Conservation (phyloP, 2,329 filamentous ascomycete species). For the Clarireedia paspali region DNA sequence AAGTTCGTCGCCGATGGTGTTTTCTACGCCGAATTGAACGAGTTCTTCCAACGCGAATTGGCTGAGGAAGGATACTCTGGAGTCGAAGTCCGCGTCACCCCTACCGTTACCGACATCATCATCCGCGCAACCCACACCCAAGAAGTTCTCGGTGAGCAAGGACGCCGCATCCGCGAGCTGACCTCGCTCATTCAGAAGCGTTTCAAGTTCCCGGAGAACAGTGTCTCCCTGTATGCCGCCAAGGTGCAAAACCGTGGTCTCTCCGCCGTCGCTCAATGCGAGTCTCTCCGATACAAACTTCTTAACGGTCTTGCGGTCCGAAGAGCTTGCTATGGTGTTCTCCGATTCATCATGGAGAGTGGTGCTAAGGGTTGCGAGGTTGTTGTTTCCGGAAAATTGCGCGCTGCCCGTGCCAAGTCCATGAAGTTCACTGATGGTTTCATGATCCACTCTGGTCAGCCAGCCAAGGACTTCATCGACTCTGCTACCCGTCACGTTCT, state of each 20-base stretch:
- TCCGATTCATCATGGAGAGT: slow-evolving; percentile 99
- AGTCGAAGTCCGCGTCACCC: slow-evolving; percentile 99
- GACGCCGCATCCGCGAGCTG: slow-evolving; percentile 98
- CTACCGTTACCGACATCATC: slow-evolving; percentile 89
- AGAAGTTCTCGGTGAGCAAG: slow-evolving; percentile 99
- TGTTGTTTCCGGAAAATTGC: slow-evolving; percentile 97
- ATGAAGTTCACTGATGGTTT: slow-evolving; percentile 99
- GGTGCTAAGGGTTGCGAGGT: slow-evolving; percentile 99
- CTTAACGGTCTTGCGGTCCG: slow-evolving; percentile 98
- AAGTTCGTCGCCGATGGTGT: slow-evolving; percentile 98
- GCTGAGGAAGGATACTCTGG: slow-evolving; percentile 99
- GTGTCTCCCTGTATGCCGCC: slow-evolving; percentile 97
- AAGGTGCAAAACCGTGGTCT: slow-evolving; percentile 99
- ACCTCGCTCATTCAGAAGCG: slow-evolving; percentile 99
- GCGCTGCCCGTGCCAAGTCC: slow-evolving; percentile 97
- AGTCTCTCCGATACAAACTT: slow-evolving; percentile 99
- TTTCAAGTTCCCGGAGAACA: slow-evolving; percentile 99
- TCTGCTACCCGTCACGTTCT: slow-evolving; percentile 97
- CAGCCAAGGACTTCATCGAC: slow-evolving; percentile 99
- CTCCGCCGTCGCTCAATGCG: slow-evolving; percentile 98
- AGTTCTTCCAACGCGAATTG: slow-evolving; percentile 99
- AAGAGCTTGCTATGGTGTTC: slow-evolving; percentile 98
- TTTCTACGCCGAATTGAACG: slow-evolving; percentile 99
- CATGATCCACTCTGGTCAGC: slow-evolving; percentile 99
- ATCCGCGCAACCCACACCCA: slow-evolving; percentile 99